Evolutionary conservation across 2,329 filamentous ascomycete genomes (phyloP), one percentile per base, ranked within the genome.

Genomic region (Talaromyces funiculosus): DNA sequence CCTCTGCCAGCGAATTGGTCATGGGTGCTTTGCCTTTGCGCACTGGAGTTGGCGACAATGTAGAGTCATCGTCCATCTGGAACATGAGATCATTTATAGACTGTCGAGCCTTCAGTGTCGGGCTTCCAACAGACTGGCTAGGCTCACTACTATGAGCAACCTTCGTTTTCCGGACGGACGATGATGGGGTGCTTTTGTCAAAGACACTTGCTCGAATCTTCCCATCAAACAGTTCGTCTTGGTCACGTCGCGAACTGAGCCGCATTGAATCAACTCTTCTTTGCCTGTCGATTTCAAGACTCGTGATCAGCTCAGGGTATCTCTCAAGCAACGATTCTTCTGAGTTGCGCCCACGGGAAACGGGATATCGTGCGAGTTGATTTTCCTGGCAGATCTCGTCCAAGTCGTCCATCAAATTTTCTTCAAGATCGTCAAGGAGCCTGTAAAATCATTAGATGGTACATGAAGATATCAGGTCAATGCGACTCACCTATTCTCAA

Each of bases 31-130:
- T 75, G 3, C 72, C 72, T 66, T 74, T 75, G 2, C 59, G 53
- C 3, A 63, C 57, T 12, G 68, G 65, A 16, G 57, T 61, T 2
- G 72, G 65, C 1, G 71, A 69, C n/a, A 70, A 53, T 5, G 64
- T n/a, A 43, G 61, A 53, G 31, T 92, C 90, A 38, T 95, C 92
- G 61, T 96, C 93, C 92, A 97, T 97, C 65, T 90, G 86, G 70
- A 97, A 97, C 73, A 96, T 96, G 59, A 97, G 81, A 66, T 97
- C 92, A 38, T 81, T 82, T 1, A 82, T 78, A 0, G 89, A 92
- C 20, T 81, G 82, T 67, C 86, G 91, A 1, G 88, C 81, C 59
- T 84, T 86, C 47, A 94, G 78, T 18, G 77, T 80, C 0, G 91
- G 90, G 60, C 86, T 90, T 60, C 80, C 84, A 1, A 78, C 77